These are phyloP conservation scores for Mortierella sp. DNA, from an alignment of 371 early-diverging fungal genomes.

Conservation along the genomic window DNA sequence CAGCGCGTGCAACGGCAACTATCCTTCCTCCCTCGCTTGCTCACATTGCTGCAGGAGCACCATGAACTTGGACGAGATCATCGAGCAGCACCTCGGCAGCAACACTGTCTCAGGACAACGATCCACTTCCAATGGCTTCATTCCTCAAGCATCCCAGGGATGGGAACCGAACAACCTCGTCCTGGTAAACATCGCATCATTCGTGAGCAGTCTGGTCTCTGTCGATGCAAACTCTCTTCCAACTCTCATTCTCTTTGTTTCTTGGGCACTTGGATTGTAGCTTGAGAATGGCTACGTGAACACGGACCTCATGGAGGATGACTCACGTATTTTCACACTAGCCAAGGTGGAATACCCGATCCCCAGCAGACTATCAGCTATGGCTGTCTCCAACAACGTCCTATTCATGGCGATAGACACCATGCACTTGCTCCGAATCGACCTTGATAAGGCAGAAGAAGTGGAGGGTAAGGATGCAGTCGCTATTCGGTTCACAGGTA, in stretches of 20 bases:
- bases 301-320: slow-evolving; percentile 60
- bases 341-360: slow-evolving; percentile 86
- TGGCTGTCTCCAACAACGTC: slow-evolving; percentile 85
- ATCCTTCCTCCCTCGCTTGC: neutral
- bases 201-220: neutral
- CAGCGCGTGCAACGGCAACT: no score
- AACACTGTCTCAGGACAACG: slow-evolving; percentile 19
- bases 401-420: slow-evolving; percentile 78
- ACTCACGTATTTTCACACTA: slow-evolving; percentile 74
- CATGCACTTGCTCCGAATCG: slow-evolving; percentile 76
- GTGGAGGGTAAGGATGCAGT: slow-evolving; percentile 64
- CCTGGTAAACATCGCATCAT: slow-evolving; percentile 19
- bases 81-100: slow-evolving; percentile 44
- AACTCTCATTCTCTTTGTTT: neutral
- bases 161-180: slow-evolving; percentile 53
- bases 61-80: slow-evolving; percentile 54
- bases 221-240: no score
- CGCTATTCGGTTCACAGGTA: neutral
- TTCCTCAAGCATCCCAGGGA: slow-evolving; percentile 47
- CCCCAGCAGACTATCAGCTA: slow-evolving; percentile 70
- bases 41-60: slow-evolving; percentile 3
- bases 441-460: slow-evolving; percentile 76
- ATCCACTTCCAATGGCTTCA: slow-evolving; percentile 23
- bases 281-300: slow-evolving; percentile 67
- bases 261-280: slow-evolving; percentile 25